Evolutionary conservation across 2,329 filamentous ascomycete species (phyloP).

Genomic region (Aspergillus sp.): DNA sequence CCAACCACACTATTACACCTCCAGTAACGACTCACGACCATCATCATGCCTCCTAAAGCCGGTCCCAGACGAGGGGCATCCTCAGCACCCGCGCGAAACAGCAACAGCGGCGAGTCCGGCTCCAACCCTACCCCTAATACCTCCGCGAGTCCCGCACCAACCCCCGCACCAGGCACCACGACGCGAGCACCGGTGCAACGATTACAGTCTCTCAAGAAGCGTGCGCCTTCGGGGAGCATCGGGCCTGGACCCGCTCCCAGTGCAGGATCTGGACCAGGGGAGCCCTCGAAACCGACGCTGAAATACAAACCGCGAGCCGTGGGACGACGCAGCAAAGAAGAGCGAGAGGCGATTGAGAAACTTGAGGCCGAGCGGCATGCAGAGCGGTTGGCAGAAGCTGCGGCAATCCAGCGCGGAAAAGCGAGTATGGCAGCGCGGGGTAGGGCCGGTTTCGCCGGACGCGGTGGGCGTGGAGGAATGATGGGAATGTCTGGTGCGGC

Average conservation of each 20-base stretch:
- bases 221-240: conserved; percentile 38
- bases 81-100: conserved; percentile 18
- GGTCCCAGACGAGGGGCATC: conserved; percentile 25
- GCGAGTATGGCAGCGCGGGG: conserved; percentile 21
- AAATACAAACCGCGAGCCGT: conserved; percentile 46
- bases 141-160: conserved; percentile 16
- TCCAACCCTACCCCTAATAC: conserved; percentile 6
- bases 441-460: conserved; percentile 25
- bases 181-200: conserved; percentile 40
- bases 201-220: conserved; percentile 44
- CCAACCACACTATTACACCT: not conserved
- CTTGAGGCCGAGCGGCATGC: conserved; percentile 42
- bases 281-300: conserved; percentile 37
- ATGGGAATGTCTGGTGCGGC: conserved; percentile 24
- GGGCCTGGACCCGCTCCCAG: conserved; percentile 11
- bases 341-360: conserved; percentile 45
- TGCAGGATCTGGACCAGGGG: conserved; percentile 21
- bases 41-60: conserved; percentile 37
- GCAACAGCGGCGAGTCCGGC: conserved; percentile 12
- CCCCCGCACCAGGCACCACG: conserved; percentile 13
- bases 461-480: conserved; percentile 31
- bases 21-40: not conserved
- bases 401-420: conserved; percentile 36
- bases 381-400: conserved; percentile 41
- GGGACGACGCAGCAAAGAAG: conserved; percentile 45